These are phyloP conservation scores for Coelastrella sp. DNA, from an alignment of 139 green algal species.

Conservation along the genomic window DNA sequence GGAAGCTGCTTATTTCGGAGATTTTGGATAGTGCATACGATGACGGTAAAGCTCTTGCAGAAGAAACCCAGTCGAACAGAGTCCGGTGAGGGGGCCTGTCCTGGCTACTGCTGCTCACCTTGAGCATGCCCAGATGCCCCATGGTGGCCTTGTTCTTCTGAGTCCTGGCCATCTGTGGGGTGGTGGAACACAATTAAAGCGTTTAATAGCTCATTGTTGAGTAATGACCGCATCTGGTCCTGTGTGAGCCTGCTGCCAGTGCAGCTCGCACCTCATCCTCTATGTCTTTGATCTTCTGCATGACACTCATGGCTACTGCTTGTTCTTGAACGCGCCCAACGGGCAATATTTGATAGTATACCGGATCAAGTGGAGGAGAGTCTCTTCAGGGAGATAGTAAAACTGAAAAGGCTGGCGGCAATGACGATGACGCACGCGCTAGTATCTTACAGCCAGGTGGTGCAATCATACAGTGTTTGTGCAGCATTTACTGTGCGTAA, in stretches of 20 bases:
- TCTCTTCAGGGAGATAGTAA: neutral
- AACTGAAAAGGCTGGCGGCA: neutral
- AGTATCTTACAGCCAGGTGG: too few relatives aligned
- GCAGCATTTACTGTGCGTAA: too few relatives aligned
- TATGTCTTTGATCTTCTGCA: constrained; percentile 83
- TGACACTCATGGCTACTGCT: constrained; percentile 32
- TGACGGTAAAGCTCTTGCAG: neutral
- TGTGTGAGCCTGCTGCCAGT: neutral
- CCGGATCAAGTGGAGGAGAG: neutral
- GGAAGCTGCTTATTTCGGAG: neutral
- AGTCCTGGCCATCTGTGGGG: constrained; percentile 94
- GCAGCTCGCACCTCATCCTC: constrained; percentile 76
- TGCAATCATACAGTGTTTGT: too few relatives aligned
- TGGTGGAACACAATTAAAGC: neutral
- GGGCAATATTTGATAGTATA: neutral
- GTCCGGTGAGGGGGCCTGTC: neutral
- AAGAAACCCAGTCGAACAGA: neutral
- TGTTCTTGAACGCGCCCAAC: neutral
- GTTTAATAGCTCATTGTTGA: neutral
- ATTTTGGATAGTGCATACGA: neutral
- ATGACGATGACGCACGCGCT: neutral
- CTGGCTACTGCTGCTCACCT: constrained; percentile 64
- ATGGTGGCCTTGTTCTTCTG: constrained; percentile 99
- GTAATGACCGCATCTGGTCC: neutral
- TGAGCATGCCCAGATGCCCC: constrained; percentile 93